Conservation (phyloP, 495 filamentous ascomycete species). For the Penicillium egyptiacum region DNA sequence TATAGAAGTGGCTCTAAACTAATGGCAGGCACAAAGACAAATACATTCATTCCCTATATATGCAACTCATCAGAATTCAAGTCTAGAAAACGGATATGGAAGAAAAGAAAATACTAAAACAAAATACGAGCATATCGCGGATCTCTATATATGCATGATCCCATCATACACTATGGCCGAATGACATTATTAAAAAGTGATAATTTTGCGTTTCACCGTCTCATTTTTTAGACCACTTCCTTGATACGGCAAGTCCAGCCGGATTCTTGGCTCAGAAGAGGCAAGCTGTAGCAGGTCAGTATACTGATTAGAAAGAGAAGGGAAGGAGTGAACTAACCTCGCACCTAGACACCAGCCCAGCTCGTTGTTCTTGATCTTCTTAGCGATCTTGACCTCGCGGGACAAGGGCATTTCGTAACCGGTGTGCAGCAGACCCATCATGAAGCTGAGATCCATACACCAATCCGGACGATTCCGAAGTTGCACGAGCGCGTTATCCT, state of each 20-base stretch:
- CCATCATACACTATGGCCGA: slow-evolving; percentile 27
- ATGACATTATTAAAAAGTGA: slow-evolving; percentile 29
- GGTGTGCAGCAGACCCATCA: slow-evolving; percentile 87
- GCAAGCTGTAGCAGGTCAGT: slow-evolving; percentile 58
- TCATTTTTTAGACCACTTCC: slow-evolving; percentile 51
- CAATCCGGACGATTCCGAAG: slow-evolving; percentile 78
- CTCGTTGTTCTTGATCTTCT: slow-evolving; percentile 97
- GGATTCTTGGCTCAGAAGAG: slow-evolving; percentile 67
- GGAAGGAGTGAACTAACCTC: slow-evolving; percentile 56
- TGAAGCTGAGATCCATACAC: slow-evolving; percentile 94
- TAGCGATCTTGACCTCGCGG: slow-evolving; percentile 93
- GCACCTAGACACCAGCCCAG: slow-evolving; percentile 97
- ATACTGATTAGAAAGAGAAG: slow-evolving; percentile 9
- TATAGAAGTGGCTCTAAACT: neutral
- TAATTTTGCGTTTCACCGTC: slow-evolving; percentile 22
- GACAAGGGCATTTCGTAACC: slow-evolving; percentile 98
- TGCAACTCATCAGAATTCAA: slow-evolving; percentile 18
- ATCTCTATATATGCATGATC: slow-evolving; percentile 38
- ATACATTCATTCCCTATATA: slow-evolving; percentile 5
- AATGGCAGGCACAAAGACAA: slow-evolving; percentile 2
- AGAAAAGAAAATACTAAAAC: slow-evolving; percentile 10
- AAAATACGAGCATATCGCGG: slow-evolving; percentile 18
- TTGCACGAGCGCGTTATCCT: slow-evolving; percentile 71
- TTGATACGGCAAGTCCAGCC: slow-evolving; percentile 76
- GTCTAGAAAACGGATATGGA: slow-evolving; percentile 21